Conservation (phyloP, 108 stramenopile species). For the Skeletonema costatum region DNA sequence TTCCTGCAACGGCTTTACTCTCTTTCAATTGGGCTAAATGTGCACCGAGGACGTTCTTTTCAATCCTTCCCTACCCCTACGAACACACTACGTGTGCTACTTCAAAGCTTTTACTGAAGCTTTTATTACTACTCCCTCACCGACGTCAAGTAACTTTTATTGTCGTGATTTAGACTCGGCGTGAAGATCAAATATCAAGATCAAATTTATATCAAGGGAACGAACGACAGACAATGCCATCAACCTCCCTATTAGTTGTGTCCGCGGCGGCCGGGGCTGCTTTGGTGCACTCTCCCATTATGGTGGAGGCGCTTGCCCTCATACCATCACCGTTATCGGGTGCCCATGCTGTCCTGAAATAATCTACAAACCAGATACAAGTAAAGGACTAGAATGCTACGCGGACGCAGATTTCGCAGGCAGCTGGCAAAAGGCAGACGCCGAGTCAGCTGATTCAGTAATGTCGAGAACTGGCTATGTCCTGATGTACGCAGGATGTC, state of each 20-base stretch:
- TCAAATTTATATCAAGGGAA: not conserved
- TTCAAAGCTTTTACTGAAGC: conserved; percentile 1
- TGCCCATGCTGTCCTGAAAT: not conserved
- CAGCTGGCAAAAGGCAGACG: no score
- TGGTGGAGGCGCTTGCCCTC: not conserved
- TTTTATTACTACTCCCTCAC: conserved; percentile 1
- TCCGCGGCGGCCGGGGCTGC: not conserved
- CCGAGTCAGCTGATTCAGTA: no score
- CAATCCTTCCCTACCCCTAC: not conserved
- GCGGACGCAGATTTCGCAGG: no score
- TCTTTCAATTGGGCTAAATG: not conserved
- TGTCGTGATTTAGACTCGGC: not conserved
- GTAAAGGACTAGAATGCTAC: no score
- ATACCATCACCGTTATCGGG: not conserved
- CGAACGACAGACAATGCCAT: not conserved
- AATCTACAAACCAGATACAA: no score
- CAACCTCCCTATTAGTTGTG: not conserved
- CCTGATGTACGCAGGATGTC: no score
- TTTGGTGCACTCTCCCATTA: not conserved
- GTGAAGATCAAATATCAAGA: not conserved
- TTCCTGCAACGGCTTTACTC: not conserved
- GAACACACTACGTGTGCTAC: not conserved
- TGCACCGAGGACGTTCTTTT: not conserved
- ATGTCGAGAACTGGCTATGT: no score
- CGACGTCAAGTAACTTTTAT: not conserved